Base-by-base conservation (phyloP, 805 yeast genomes). In the Limtongia smithiae region DNA sequence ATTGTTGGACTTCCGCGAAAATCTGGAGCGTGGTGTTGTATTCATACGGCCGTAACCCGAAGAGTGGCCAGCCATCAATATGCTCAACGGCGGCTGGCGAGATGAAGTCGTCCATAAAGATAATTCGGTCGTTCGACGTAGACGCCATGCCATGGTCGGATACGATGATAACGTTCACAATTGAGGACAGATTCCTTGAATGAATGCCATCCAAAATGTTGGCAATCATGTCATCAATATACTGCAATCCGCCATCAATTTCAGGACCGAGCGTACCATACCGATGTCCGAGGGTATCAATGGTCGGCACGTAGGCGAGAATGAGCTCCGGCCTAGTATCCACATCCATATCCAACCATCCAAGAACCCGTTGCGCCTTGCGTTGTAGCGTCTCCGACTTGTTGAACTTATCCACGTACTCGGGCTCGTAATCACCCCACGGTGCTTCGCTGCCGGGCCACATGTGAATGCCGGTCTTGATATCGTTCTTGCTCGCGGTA, bases 141-240 rank as follows among this genome's bases (percentile, higher is more conserved):
- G 95, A 91, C 0, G 94, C 83, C 95, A 88, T 89, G 9, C 96
- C 96, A 64, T 89, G 96, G 65, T 90, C 96, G 38, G 95, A 85
- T 3, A 90, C 84, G 37, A 90, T 69, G 0, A 91, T 68, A 18
- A 90, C 67, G 63, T 91, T 90, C 17, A 84, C 85, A 36, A 87
- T 73, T 20, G 80, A 73, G 0, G 75, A 68, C 51, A 88, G 68
- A 57, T 84, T 81, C 47, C 95, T 71, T 17, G 64, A 61, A 0
- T 62, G 50, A 18, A 90, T 58, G 7, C 77, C 82, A 22, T 66
- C 54, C 14, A 73, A 68, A 34, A 87, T 50, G 4, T 70, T 63
- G 14, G 72, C 75, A 12, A 91, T 66, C 55, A 83, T 82, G 12
- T 65, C 61, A 68, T 91, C 97, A 7, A 89, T 90, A 44, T 78